Conservation (phyloP, 768 basidiomycete species). For the Podaxis carcinomalis region DNA sequence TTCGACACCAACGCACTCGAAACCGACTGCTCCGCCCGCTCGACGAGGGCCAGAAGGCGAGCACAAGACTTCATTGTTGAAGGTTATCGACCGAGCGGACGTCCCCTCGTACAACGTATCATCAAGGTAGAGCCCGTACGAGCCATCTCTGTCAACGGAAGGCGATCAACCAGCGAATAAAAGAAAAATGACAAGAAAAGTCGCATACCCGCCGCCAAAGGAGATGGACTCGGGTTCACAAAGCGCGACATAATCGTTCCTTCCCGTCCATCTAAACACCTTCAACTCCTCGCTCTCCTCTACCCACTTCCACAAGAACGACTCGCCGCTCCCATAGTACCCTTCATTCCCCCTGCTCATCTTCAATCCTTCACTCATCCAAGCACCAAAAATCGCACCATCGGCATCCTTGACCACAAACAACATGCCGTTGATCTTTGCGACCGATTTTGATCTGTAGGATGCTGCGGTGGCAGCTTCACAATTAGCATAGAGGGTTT, state of each 20-base stretch:
- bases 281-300: conserved; percentile 38
- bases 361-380: conserved; percentile 70
- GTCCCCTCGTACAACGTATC: conserved; percentile 78
- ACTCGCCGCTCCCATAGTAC: conserved; percentile 89
- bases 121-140: conserved; percentile 87
- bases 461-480: conserved; percentile 36
- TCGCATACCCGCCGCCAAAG: conserved; percentile 86
- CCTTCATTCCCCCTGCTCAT: conserved; percentile 54
- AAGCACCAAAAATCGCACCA: conserved; percentile 75
- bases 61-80: conserved; percentile 82
- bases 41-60: conserved; percentile 36
- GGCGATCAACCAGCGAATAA: background rate
- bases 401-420: conserved; percentile 59
- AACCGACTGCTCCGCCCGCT: conserved; percentile 48
- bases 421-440: conserved; percentile 35
- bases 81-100: conserved; percentile 81
- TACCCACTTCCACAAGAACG: conserved; percentile 78
- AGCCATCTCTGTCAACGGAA: conserved; percentile 58
- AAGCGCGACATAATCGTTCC: conserved; percentile 85
- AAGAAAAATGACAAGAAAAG: background rate
- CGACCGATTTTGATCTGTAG: background rate
- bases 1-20: conserved; percentile 90
- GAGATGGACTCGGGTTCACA: conserved; percentile 80
- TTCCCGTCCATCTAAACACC: conserved; percentile 81
- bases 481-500: conserved; percentile 76